A percentile compares a stretch with the other conserved stretches of the same genome.
phyloP scores from a whole-genome alignment of 2,329 filamentous ascomycete genomes.

The Epichloe glyceriae region DNA sequence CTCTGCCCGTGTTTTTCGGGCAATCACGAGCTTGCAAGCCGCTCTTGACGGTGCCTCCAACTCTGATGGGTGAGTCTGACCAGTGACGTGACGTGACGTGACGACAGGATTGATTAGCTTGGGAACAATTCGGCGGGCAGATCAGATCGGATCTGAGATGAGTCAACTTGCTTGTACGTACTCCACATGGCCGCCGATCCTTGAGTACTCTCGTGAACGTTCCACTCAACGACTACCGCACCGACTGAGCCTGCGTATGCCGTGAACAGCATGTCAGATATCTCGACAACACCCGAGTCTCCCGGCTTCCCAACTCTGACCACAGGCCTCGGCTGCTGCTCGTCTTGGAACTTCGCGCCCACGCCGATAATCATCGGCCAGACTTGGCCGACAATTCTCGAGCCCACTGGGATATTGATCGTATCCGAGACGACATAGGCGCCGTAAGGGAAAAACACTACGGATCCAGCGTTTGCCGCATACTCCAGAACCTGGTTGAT shows the following conservation, averaged over 20 bases:
- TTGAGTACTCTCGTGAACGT: slow-evolving; percentile 30
- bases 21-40: slow-evolving; percentile 11
- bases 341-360: slow-evolving; percentile 35
- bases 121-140: no score
- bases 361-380: slow-evolving; percentile 35
- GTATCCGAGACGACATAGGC: slow-evolving; percentile 34
- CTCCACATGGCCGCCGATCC: slow-evolving; percentile 39
- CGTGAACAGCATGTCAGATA: slow-evolving; percentile 49
- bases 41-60: slow-evolving; percentile 21
- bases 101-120: no score
- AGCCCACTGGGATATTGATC: slow-evolving; percentile 29
- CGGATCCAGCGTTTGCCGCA: slow-evolving; percentile 13
- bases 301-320: slow-evolving; percentile 43
- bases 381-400: slow-evolving; percentile 33
- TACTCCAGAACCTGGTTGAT: slow-evolving; percentile 17
- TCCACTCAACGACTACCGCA: slow-evolving; percentile 53
- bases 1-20: slow-evolving; percentile 8
- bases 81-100: no score
- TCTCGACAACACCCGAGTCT: slow-evolving; percentile 45
- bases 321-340: slow-evolving; percentile 40
- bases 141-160: no score
- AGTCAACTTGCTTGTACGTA: background rate
- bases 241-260: slow-evolving; percentile 46
- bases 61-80: slow-evolving; percentile 32
- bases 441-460: slow-evolving; percentile 8